These are phyloP conservation scores for Eucalyptus paniculata DNA, from an alignment of 345 rosid species.

Conservation along the genomic window DNA sequence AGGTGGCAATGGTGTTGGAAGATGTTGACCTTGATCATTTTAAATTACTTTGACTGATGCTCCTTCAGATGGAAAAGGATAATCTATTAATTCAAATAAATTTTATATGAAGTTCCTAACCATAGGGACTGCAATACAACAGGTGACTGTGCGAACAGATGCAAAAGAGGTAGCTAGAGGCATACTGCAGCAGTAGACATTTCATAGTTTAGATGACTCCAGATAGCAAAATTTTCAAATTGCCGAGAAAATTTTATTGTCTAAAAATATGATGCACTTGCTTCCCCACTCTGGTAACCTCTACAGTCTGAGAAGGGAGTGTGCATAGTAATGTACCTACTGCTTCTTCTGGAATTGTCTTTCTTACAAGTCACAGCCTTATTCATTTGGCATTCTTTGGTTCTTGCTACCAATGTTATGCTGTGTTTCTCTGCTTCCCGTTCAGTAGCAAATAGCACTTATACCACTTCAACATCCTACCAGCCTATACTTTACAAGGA, in stretches of 20 bases:
- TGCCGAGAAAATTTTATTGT: not conserved
- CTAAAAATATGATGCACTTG: not conserved
- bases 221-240: not conserved
- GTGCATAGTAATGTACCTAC: not conserved
- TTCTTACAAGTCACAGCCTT: not conserved
- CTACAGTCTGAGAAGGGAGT: not conserved
- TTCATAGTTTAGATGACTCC: not conserved
- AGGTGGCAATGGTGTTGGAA: not conserved
- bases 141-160: not conserved
- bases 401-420: not conserved
- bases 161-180: not conserved
- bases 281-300: not conserved
- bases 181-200: not conserved
- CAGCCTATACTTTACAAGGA: not conserved
- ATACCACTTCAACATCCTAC: not conserved
- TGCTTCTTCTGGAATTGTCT: not conserved
- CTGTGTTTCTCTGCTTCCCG: not conserved
- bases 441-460: not conserved
- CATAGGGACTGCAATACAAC: not conserved
- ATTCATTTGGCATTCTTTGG: not conserved
- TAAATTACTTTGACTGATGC: not conserved
- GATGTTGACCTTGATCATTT: not conserved
- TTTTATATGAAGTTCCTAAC: not conserved
- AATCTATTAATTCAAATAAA: not conserved
- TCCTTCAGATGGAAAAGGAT: not conserved